Evolutionary conservation across 176 grass and related monocot species (phyloP).

Genomic region (Phoenix dactylifera): DNA sequence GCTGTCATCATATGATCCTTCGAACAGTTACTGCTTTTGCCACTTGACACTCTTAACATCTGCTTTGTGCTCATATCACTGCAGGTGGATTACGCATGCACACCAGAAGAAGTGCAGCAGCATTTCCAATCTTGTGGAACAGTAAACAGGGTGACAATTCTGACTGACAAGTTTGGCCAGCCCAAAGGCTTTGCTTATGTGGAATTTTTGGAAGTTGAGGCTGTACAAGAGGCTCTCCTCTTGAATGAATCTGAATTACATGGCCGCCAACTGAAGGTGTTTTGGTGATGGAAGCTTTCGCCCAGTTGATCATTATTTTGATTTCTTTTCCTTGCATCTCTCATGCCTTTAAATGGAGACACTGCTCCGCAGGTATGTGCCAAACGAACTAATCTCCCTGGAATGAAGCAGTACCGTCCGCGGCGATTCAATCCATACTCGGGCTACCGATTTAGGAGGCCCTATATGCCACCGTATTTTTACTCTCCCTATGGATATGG

Average conservation of each 20-base stretch:
- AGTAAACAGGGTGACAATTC: constrained; percentile 70
- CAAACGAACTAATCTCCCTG: constrained; percentile 67
- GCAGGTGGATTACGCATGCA: constrained; percentile 81
- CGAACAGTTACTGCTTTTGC: too few relatives aligned
- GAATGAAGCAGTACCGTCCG: constrained; percentile 58
- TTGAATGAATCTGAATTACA: constrained; percentile 65
- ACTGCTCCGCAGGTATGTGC: constrained; percentile 37
- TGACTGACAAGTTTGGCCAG: constrained; percentile 75
- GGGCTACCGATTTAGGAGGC: constrained; percentile 51
- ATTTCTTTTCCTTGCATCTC: neutral
- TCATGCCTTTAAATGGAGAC: neutral
- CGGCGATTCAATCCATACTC: constrained; percentile 50
- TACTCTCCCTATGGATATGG: constrained; percentile 55
- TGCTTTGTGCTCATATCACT: neutral
- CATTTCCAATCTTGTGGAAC: constrained; percentile 84
- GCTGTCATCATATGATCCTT: too few relatives aligned
- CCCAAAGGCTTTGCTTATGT: constrained; percentile 84
- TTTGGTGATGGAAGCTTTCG: neutral
- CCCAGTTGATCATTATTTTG: neutral
- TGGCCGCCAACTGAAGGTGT: constrained; percentile 59
- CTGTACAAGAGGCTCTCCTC: constrained; percentile 62
- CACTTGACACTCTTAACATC: too few relatives aligned
- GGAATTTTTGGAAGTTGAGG: constrained; percentile 70
- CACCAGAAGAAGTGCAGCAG: constrained; percentile 81
- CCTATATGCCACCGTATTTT: constrained; percentile 45